Evolutionary conservation across 2,329 filamentous ascomycete genomes (phyloP).

Genomic region (Hymenoscyphus fructigenus): DNA sequence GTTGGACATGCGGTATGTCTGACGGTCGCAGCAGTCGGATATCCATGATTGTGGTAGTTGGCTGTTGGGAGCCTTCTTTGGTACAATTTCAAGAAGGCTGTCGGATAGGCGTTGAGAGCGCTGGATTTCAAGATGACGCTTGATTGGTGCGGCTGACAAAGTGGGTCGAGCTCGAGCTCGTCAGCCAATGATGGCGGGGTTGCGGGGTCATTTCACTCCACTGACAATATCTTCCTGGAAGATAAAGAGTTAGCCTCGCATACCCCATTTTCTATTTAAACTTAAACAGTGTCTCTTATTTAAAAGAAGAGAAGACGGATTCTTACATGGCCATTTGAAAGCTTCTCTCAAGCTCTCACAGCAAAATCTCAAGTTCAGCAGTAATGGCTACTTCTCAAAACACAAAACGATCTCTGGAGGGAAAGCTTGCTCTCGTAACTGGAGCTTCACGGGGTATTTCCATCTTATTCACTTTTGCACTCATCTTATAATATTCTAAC

Average conservation of each 20-base stretch:
- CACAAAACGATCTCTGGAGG: constrained; percentile 52
- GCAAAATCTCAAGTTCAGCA: background rate
- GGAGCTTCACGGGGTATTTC: constrained; percentile 71
- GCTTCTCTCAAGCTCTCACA: background rate
- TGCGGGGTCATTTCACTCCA: background rate
- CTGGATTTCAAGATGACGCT: background rate
- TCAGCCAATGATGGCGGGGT: constrained; percentile 8
- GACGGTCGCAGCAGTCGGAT: constrained; percentile 82
- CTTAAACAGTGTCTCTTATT: background rate
- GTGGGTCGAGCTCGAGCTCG: constrained; percentile 8
- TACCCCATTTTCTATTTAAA: background rate
- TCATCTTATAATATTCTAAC: background rate
- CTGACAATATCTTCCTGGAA: background rate
- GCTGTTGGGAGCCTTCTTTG: background rate
- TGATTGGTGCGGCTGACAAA: constrained; percentile 17
- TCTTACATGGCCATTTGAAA: background rate
- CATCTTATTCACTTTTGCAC: background rate
- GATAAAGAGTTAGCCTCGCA: background rate
- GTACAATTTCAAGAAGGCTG: constrained; percentile 14
- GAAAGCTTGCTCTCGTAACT: constrained; percentile 77
- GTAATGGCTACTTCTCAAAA: background rate
- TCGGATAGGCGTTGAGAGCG: background rate
- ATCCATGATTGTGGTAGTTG: constrained; percentile 64
- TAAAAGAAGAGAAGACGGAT: background rate
- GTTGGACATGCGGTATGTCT: constrained; percentile 90